Conservation (phyloP, 2,329 filamentous ascomycete genomes). For the Aureobasidium namibiae region DNA sequence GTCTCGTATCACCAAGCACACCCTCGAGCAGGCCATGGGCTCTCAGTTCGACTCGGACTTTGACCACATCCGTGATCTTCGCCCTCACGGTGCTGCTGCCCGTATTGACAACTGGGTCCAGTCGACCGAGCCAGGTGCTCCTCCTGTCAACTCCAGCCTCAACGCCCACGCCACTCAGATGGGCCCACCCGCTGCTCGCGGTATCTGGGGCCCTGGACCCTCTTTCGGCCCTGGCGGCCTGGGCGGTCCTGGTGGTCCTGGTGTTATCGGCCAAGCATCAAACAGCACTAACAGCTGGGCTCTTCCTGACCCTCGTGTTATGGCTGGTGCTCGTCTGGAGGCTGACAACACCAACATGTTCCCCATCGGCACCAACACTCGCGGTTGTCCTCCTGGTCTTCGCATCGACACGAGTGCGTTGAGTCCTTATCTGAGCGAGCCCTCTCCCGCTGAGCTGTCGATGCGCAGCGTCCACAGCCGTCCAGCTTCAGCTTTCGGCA, state of each 20-base stretch:
- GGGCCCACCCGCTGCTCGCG: slow-evolving; percentile 3
- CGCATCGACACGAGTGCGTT: slow-evolving; percentile 6
- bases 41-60: slow-evolving; percentile 37
- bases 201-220: slow-evolving; percentile 6
- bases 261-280: slow-evolving; percentile 12
- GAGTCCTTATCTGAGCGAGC: slow-evolving; percentile 6
- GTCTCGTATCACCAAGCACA: slow-evolving; percentile 52
- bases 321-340: background rate
- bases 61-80: slow-evolving; percentile 18
- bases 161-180: background rate
- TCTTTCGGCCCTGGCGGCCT: background rate
- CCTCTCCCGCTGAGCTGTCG: slow-evolving; percentile 6
- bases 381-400: background rate
- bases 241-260: slow-evolving; percentile 11
- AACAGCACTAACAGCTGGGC: slow-evolving; percentile 2
- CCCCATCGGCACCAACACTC: background rate
- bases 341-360: slow-evolving; percentile 5
- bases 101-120: slow-evolving; percentile 12
- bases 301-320: background rate
- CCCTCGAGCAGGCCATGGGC: slow-evolving; percentile 48
- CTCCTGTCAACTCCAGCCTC: background rate
- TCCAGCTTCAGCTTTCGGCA: slow-evolving; percentile 27
- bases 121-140: background rate
- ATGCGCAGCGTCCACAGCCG: slow-evolving; percentile 21
- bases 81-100: slow-evolving; percentile 2